Evolutionary conservation across 495 filamentous ascomycete genomes (phyloP).

Genomic region (Hypoxylon fuscum): DNA sequence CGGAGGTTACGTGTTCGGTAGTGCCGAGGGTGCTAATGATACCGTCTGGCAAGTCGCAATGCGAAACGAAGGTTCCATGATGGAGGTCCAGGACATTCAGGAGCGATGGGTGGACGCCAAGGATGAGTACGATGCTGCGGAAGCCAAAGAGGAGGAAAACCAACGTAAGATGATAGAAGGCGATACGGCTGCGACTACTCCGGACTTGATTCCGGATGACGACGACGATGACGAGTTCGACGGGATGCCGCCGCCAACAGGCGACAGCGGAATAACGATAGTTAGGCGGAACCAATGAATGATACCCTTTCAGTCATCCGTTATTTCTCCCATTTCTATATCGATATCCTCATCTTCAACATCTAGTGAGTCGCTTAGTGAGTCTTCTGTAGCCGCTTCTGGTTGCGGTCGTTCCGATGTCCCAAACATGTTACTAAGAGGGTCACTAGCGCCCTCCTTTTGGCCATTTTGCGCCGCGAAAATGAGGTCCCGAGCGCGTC

Average conservation of each 20-base stretch:
- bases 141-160: constrained; percentile 75
- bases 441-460: constrained; percentile 43
- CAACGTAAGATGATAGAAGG: constrained; percentile 46
- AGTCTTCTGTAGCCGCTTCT: constrained; percentile 55
- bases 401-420: constrained; percentile 34
- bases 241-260: constrained; percentile 40
- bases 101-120: constrained; percentile 93
- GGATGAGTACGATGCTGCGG: constrained; percentile 85
- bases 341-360: constrained; percentile 57
- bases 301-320: constrained; percentile 47
- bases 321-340: constrained; percentile 59
- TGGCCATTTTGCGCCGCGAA: constrained; percentile 64
- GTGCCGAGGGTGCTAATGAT: constrained; percentile 91
- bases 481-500: constrained; percentile 75
- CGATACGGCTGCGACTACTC: constrained; percentile 37
- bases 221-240: constrained; percentile 50
- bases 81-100: constrained; percentile 88
- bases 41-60: constrained; percentile 94
- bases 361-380: too few species aligned
- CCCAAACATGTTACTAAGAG: constrained; percentile 55
- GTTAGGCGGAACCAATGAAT: constrained; percentile 53
- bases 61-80: constrained; percentile 78
- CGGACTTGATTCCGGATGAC: constrained; percentile 43
- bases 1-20: constrained; percentile 90
- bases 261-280: constrained; percentile 52